Base-by-base conservation (phyloP, 2,329 filamentous ascomycete genomes). In the Zarea fungicola region DNA sequence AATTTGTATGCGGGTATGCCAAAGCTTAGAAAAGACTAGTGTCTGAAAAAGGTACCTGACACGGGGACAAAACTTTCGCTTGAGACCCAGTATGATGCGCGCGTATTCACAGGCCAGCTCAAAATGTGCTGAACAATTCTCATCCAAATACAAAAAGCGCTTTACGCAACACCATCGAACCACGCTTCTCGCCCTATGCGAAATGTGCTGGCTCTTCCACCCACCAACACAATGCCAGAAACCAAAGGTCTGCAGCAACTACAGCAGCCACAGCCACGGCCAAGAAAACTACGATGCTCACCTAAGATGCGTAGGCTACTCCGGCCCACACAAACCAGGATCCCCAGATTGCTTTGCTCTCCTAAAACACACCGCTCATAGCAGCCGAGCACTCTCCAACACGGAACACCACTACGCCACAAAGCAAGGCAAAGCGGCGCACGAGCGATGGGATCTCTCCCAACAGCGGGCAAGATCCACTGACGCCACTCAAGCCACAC, bases 401-500 rank as follows among this genome's bases (percentile, higher is more conserved):
- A 42, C 40, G 3, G 40, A 42, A 6, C 26, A 25, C 7, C 25
- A 19, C 19, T 11, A 37, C 18, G 43, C 31, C 7, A 29, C 22
- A n/a, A 22, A n/a, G 14, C 43, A 39, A 29, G 43, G 43, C 5
- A 47, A 28, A 29, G 43, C 43, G 22, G 43, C 43, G n/a, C 39
- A 37, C 32, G 32, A 29, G 22, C 31, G 43, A 28, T 47, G 34
- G 43, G 34, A 47, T 25, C 32, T 29, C 14, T 36, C 31, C 2
- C 34, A 47, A 47, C 43, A 22, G 11, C 18, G 16, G 16, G 6
- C 18, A 13, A 43, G 8, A 13, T 13, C 41, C 14, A 18, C 19
- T 6, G 26, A 43, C 21, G 21, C 28, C 28, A 23, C 39, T 5
- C 23, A 42, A 8, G 39, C 16, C 39, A n/a, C n/a, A n/a, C n/a